Base-by-base conservation (phyloP, 768 basidiomycete species). In the Lactarius evosmus region DNA sequence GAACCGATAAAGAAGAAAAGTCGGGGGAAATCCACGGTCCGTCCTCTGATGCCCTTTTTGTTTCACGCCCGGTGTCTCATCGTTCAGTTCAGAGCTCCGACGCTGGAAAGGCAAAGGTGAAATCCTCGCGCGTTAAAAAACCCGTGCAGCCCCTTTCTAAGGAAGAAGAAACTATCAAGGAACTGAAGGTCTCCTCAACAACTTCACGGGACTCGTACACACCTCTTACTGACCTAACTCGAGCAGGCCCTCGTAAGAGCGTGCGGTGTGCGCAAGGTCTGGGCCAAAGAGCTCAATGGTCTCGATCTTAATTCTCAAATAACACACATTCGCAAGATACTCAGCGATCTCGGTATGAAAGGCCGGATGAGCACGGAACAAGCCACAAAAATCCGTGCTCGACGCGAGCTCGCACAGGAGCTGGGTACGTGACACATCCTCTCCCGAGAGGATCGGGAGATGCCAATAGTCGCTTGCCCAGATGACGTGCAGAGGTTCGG, bases 401-500 rank as follows among this genome's bases (percentile, higher is more conserved):
- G 83, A 70, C 78, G 92, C 51, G 95, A 95, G 72, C 72, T 93
- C 7, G 87, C 83, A 27, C 79, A 91, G 63, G 92, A 95, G 71
- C 79, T 94, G 22, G 82, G 93, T 95, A 67, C 34, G 84, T 79
- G 27, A 33, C 11, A 49, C 25, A 16, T 22, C n/a, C 61, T 53
- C 16, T 49, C n/a, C 22, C 25, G 9, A 3, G 34, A 27, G 30
- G 12, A 30, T 12, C 3, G 7, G 16, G 38, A 0, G 38, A 36
- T 41, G 22, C 22, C 19, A 7, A 63, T 49, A 55, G 14, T 57
- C 53, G 17, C 40, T 34, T 56, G 16, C 54, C 8, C 72, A 92
- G 91, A 86, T 80, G 91, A 93, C 66, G 90, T 93, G 22, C 77
- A 85, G 66, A 79, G 82, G 56, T 93, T 92, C 63, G 87, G 85